Conservation (phyloP, 345 rosid genomes). For the Clarkia xantiana region DNA sequence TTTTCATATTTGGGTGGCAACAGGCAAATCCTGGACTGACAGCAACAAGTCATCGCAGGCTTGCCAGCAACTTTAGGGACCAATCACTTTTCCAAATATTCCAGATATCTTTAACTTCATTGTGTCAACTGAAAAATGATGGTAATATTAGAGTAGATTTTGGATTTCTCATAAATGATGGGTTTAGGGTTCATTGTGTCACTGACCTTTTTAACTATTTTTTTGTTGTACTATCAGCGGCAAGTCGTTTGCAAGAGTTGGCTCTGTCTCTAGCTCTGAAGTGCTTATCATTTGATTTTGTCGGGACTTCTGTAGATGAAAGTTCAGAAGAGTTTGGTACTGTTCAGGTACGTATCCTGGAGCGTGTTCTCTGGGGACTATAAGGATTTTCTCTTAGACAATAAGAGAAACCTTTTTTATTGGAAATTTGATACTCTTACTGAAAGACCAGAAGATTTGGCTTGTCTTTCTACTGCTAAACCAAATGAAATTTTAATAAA, state of each 20-base stretch:
- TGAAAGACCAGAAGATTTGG: neutral
- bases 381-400: no score
- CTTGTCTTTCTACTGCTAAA: no score
- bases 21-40: slow-evolving; percentile 78
- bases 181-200: no score
- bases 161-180: neutral
- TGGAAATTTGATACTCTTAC: slow-evolving; percentile 3
- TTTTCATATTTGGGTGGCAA: slow-evolving; percentile 7
- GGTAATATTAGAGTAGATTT: slow-evolving; percentile 27
- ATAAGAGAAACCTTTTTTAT: neutral
- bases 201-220: neutral
- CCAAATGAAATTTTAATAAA: no score
- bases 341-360: slow-evolving; percentile 53
- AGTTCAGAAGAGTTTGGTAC: slow-evolving; percentile 99
- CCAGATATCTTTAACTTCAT: slow-evolving; percentile 82
- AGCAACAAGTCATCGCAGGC: slow-evolving; percentile 79
- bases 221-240: slow-evolving; percentile 28
- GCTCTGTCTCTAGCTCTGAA: slow-evolving; percentile 91
- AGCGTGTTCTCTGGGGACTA: no score
- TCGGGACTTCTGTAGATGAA: slow-evolving; percentile 95
- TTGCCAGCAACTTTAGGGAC: slow-evolving; percentile 87
- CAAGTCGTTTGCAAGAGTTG: slow-evolving; percentile 72
- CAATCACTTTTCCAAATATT: slow-evolving; percentile 86
- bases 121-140: slow-evolving; percentile 78
- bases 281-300: slow-evolving; percentile 96